Percentiles rank a stretch among this genome's conserved stretches.
phyloP scores from a whole-genome alignment of 2,329 filamentous ascomycete genomes.

The Fusarium continuum region DNA sequence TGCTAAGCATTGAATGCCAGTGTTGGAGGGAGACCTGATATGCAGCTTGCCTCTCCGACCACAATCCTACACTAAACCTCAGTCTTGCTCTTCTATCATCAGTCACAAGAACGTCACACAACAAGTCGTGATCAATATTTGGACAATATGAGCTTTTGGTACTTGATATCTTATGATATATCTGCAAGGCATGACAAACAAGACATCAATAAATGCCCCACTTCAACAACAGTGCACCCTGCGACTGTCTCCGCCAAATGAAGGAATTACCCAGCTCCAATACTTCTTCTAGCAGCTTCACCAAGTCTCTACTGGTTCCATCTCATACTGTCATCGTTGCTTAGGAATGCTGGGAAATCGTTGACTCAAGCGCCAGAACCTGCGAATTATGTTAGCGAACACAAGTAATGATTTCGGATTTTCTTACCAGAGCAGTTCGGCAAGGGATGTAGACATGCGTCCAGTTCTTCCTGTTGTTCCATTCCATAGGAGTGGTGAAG shows the following conservation, averaged over 20 bases:
- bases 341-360: slow-evolving; percentile 35
- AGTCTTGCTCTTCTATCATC: background rate
- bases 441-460: slow-evolving; percentile 90
- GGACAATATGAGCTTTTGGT: slow-evolving; percentile 24
- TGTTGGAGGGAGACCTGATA: too few relatives aligned
- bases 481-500: slow-evolving; percentile 89
- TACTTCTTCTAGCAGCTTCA: background rate
- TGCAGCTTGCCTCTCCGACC: too few relatives aligned
- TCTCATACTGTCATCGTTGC: background rate
- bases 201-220: background rate
- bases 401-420: background rate
- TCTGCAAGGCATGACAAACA: slow-evolving; percentile 11
- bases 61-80: too few relatives aligned
- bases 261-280: background rate
- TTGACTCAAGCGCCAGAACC: slow-evolving; percentile 61
- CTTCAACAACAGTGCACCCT: background rate
- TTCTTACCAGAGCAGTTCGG: slow-evolving; percentile 80
- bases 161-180: background rate
- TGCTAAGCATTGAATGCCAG: too few relatives aligned
- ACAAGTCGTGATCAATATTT: background rate
- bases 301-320: background rate
- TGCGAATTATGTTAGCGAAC: slow-evolving; percentile 40
- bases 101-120: background rate
- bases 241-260: background rate
- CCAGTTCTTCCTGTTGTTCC: slow-evolving; percentile 92